phyloP scores from a whole-genome alignment of 2,329 filamentous ascomycete species.

The Hypoxylon sp. region DNA sequence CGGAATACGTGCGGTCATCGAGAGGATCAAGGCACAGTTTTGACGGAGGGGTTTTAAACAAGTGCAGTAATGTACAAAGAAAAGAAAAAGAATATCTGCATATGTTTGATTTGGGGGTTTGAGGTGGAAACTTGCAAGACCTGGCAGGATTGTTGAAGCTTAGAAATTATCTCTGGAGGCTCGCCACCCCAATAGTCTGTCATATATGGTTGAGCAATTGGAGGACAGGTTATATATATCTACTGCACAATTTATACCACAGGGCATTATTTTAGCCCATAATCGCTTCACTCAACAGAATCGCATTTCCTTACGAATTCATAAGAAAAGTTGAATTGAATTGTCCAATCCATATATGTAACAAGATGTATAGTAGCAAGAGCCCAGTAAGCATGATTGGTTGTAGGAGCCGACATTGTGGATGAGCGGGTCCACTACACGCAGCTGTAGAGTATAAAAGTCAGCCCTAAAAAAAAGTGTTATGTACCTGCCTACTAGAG shows the following conservation, averaged over 20 bases:
- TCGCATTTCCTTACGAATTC: not conserved
- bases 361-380: not conserved
- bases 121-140: constrained; percentile 32
- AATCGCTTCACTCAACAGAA: constrained; percentile 21
- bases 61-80: constrained; percentile 48
- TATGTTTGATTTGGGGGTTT: constrained; percentile 38
- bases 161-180: constrained; percentile 41
- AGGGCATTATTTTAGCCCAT: constrained; percentile 20
- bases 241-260: constrained; percentile 33
- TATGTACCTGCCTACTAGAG: constrained; percentile 20
- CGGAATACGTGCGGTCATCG: constrained; percentile 20
- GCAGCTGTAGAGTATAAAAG: constrained; percentile 16
- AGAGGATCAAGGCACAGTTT: constrained; percentile 34
- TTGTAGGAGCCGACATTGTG: constrained; percentile 11
- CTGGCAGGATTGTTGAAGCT: constrained; percentile 38
- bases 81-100: constrained; percentile 43
- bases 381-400: constrained; percentile 8
- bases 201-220: constrained; percentile 44
- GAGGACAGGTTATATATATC: constrained; percentile 45
- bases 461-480: constrained; percentile 31
- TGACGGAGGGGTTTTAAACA: constrained; percentile 20
- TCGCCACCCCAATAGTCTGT: constrained; percentile 42
- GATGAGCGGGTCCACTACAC: constrained; percentile 17
- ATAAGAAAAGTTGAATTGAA: not conserved
- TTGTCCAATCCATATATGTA: not conserved